phyloP scores from a whole-genome alignment of 495 filamentous ascomycete species.

The Aspergillus wentii region DNA sequence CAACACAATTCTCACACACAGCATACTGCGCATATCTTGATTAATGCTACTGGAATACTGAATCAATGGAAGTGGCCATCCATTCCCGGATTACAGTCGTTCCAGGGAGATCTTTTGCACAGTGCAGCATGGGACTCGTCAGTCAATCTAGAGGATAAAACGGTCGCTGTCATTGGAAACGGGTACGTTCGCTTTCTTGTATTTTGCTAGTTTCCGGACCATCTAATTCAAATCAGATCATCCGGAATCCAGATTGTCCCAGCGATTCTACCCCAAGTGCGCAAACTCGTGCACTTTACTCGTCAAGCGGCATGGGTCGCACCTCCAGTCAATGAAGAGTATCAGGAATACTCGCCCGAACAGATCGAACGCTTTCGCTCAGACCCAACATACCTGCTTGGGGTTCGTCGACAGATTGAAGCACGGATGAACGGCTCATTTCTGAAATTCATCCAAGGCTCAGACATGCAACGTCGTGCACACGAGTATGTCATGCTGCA shows the following conservation, averaged over 20 bases:
- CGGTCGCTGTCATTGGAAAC: constrained; percentile 46
- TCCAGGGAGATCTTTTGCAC: constrained; percentile 45
- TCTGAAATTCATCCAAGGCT: no score
- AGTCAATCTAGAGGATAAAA: constrained; percentile 41
- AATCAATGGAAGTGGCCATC: constrained; percentile 41
- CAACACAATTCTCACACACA: no score
- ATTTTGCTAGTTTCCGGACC: no score
- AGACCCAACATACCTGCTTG: not conserved
- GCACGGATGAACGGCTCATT: no score
- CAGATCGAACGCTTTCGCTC: constrained; percentile 16
- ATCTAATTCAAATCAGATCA: no score
- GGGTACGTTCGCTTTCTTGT: no score
- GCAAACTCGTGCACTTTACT: constrained; percentile 15
- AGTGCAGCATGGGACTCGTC: constrained; percentile 48
- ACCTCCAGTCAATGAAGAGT: constrained; percentile 8
- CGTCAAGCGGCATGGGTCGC: constrained; percentile 10
- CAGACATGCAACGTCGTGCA: no score
- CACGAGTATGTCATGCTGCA: no score
- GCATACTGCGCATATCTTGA: constrained; percentile 38
- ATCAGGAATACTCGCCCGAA: constrained; percentile 21
- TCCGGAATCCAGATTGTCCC: constrained; percentile 53
- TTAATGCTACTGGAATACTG: constrained; percentile 45
- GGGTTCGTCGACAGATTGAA: no score
- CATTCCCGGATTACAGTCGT: constrained; percentile 43
- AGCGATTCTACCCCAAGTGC: constrained; percentile 38